Conservation (phyloP, 352 stramenopile genomes). For the Globisporangium cystogenes region DNA sequence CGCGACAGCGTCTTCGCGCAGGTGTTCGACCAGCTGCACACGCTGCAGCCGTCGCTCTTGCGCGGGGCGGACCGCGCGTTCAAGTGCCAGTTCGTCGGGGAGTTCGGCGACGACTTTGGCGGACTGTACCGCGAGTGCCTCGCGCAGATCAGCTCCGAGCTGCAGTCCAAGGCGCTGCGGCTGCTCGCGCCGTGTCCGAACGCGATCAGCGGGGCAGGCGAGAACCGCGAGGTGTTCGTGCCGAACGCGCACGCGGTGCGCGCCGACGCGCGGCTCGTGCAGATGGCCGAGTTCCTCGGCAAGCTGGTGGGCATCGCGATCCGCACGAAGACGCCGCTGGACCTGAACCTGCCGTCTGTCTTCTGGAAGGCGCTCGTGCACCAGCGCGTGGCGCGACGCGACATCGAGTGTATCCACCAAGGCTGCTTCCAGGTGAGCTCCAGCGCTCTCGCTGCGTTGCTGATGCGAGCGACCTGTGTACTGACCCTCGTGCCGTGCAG, state of each 20-base stretch:
- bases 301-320: constrained; percentile 93
- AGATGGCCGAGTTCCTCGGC: constrained; percentile 93
- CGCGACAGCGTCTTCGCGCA: constrained; percentile 84
- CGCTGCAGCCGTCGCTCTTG: constrained; percentile 79
- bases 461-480: no score
- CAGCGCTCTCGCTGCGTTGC: no score
- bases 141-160: constrained; percentile 82
- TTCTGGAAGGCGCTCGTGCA: constrained; percentile 93
- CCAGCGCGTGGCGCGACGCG: constrained; percentile 62
- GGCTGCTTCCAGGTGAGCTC: constrained; percentile 58
- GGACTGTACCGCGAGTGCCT: constrained; percentile 88
- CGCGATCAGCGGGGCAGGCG: constrained; percentile 66
- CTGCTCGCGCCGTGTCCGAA: constrained; percentile 90
- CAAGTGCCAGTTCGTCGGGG: constrained; percentile 89
- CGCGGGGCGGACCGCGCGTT: constrained; percentile 84
- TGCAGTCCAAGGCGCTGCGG: constrained; percentile 80
- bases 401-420: constrained; percentile 83
- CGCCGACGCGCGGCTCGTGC: constrained; percentile 39
- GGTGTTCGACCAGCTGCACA: constrained; percentile 81
- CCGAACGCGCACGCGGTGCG: constrained; percentile 55
- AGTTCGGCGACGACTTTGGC: constrained; percentile 89
- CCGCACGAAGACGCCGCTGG: constrained; percentile 90
- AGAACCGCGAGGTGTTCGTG: constrained; percentile 88
- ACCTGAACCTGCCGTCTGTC: constrained; percentile 87
- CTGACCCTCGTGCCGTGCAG: constrained; percentile 16